Conservation (phyloP, 2,329 filamentous ascomycete genomes). For the Gaeumannomyces sp. region DNA sequence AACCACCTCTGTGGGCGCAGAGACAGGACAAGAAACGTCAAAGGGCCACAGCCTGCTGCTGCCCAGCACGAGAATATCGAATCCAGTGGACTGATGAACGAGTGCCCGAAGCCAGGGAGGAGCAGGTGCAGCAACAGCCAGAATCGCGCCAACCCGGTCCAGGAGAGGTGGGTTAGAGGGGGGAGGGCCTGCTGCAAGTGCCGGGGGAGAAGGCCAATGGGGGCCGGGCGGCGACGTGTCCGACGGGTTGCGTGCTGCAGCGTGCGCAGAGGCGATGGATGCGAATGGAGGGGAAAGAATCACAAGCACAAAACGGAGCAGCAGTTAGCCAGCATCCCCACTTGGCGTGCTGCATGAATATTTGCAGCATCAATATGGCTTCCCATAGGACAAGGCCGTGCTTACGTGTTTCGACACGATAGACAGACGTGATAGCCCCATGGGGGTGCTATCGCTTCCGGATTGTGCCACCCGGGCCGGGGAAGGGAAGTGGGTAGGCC, state of each 20-base stretch:
- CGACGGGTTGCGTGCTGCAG: neutral
- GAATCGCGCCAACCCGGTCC: neutral
- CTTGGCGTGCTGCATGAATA: neutral
- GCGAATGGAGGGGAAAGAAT: neutral
- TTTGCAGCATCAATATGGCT: neutral
- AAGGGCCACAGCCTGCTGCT: neutral
- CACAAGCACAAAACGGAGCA: neutral
- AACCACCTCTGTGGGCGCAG: neutral
- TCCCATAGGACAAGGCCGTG: neutral
- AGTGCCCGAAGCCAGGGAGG: neutral
- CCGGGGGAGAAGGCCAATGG: neutral
- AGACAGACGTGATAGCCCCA: neutral
- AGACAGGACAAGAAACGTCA: neutral
- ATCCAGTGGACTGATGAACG: neutral
- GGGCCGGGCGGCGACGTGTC: neutral
- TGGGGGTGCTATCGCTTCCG: neutral
- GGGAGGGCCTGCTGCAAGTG: neutral
- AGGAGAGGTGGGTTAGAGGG: neutral
- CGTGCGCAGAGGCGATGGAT: neutral
- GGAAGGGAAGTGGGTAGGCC: neutral
- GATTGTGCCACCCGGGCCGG: neutral
- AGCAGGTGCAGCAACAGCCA: neutral
- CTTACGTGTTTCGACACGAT: slow-evolving; percentile 5
- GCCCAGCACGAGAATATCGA: neutral
- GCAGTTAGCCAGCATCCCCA: neutral